Base-by-base conservation (phyloP, 306 rosid genomes). In the Cyclanthera cordifolia region DNA sequence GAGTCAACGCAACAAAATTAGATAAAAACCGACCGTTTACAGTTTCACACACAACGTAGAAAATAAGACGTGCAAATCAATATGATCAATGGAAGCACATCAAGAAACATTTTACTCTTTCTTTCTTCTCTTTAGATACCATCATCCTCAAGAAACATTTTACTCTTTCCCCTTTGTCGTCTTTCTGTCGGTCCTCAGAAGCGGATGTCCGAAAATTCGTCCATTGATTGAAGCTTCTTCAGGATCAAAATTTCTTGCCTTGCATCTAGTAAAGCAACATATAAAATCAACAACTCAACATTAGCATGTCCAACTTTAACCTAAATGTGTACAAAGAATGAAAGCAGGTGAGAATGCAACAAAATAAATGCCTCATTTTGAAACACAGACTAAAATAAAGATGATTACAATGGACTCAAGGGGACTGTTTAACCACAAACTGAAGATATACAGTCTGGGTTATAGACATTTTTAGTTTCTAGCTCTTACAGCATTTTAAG, bases 201-300 rank as follows among this genome's bases (percentile, higher is more conserved):
- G 71, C 70, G 77, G 77, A 74, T 68, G 20, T 79, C 83, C 66
- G 85, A 64, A 52, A 82, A 74, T 48, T 79, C 82, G 64, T 85
- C 85, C 21, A 77, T 76, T 55, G 87, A 85, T 70, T 75, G 79
- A 75, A 92, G 79, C 83, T 84, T 92, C 68, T 81, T 77, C 25
- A 85, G 84, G 81, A 92, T 87, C 81, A 82, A 54, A 49, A 16
- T 77, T 81, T 92, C 96, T 76, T 89, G 97, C 76, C 79, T 81
- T 64, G 82, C 78, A 77, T 87, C 97, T 92, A 77, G 24, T 69
- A 12, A 25, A 74, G 32, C 43, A 58, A 2, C 15, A 43, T 1
- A 10, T 8, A 63, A 54, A 64, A 85, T 87, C 76, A 84, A 77
- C 89, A 74, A 30, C 27, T 57, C 37, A 59, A 59, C 46, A 59